Base-by-base conservation (phyloP, 2,329 filamentous ascomycete genomes). In the Epichloe uncinata region DNA sequence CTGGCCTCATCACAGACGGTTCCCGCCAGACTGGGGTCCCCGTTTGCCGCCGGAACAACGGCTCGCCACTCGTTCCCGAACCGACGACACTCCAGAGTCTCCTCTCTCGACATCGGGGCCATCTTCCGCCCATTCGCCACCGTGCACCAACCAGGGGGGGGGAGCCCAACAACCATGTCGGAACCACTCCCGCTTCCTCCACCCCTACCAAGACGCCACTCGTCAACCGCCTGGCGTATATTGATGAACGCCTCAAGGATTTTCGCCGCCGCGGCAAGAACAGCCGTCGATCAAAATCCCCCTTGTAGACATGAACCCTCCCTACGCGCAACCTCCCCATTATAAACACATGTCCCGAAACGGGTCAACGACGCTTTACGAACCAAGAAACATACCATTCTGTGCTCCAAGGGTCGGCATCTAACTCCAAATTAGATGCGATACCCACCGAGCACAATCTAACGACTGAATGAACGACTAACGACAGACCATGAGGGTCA, bases 31-130 rank as follows among this genome's bases (percentile, higher is more conserved):
- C 69, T 83, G 4, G 77, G 79, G 33, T 83, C 79, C 5, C 79
- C 79, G 0, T 82, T 83, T 54, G 66, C 71, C 7, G 69, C 69
- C 35, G 60, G 69, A 9, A 68, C 62, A 50, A 69, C 73, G 12
- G 79, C n/a, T n/a, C n/a, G 74, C 61, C 72, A 78, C 57, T 82
- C 79, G 43, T 79, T 82, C 54, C 79, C 80, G n/a, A 77, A 75
- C 52, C n/a, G n/a, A n/a, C 72, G 79, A 40, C 61, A 75, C 33
- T 73, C 70, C 34, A 72, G 73, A 55, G 68, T 71, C 2, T 63
- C 66, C 12, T 68, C 66, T 40, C 65, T 77, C 35, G 71, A 74
- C 45, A 56, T 71, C 46, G 66, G 68, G 20, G 62, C 69, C 48
- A 63, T 73, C 50, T 69, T 71, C 4, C 70, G 73, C 30, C 75